These are phyloP conservation scores for Calocera viscosa DNA, from an alignment of 768 basidiomycete genomes.

Conservation along the genomic window DNA sequence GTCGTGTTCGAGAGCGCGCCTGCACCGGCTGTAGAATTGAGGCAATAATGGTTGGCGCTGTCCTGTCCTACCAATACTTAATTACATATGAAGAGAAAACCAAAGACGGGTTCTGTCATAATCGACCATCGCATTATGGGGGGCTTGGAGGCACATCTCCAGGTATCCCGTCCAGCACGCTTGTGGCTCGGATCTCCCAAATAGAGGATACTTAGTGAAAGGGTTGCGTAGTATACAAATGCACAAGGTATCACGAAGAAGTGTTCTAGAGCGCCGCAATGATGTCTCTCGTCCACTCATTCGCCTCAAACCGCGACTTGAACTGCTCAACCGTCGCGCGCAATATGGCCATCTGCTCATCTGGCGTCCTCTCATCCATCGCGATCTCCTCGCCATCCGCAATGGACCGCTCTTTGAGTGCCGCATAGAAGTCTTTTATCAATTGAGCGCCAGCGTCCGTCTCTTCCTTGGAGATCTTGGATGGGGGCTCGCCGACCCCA, in stretches of 20 bases:
- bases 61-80: too few relatives aligned
- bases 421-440: slow-evolving; percentile 61
- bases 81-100: too few relatives aligned
- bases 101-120: too few relatives aligned
- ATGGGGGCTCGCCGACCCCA: slow-evolving; percentile 31
- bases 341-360: slow-evolving; percentile 41
- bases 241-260: not conserved
- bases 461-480: slow-evolving; percentile 44
- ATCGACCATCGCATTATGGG: too few relatives aligned
- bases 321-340: slow-evolving; percentile 52
- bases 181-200: too few relatives aligned
- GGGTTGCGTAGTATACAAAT: not conserved
- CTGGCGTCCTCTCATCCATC: slow-evolving; percentile 32
- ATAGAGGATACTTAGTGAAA: not conserved
- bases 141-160: too few relatives aligned
- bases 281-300: slow-evolving; percentile 44
- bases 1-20: not conserved
- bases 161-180: too few relatives aligned
- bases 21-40: too few relatives aligned
- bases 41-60: too few relatives aligned
- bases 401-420: slow-evolving; percentile 32
- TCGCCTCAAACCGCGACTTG: slow-evolving; percentile 57
- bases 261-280: not conserved
- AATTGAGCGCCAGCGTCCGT: slow-evolving; percentile 69
- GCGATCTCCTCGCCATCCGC: slow-evolving; percentile 35